phyloP scores from a whole-genome alignment of 169 alveolate genomes.

The Condylostoma magnum region DNA sequence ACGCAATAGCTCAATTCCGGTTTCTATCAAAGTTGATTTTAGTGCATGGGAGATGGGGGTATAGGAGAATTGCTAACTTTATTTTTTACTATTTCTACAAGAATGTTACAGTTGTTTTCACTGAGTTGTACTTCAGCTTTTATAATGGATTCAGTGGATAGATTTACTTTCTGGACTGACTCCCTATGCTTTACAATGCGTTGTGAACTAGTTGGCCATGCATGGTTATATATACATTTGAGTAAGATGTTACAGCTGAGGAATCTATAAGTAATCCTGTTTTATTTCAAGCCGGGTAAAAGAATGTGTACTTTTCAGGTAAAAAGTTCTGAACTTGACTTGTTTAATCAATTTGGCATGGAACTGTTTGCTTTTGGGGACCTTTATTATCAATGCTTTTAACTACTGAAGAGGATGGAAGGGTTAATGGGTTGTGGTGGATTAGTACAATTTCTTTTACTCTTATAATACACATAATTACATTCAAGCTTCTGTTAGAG shows the following conservation, averaged over 20 bases:
- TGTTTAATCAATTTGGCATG: slow-evolving; percentile 53
- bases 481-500: slow-evolving; percentile 31
- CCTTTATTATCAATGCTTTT: slow-evolving; percentile 36
- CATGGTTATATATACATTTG: slow-evolving; percentile 63
- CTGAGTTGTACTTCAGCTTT: slow-evolving; percentile 64
- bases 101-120: slow-evolving; percentile 65
- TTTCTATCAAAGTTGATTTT: slow-evolving; percentile 51
- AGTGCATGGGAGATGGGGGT: slow-evolving; percentile 70
- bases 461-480: slow-evolving; percentile 45
- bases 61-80: slow-evolving; percentile 54
- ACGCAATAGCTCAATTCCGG: slow-evolving; percentile 61
- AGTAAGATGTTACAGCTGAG: slow-evolving; percentile 54
- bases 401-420: slow-evolving; percentile 34
- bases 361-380: slow-evolving; percentile 41
- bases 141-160: slow-evolving; percentile 52
- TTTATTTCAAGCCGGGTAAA: slow-evolving; percentile 62
- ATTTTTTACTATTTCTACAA: slow-evolving; percentile 76
- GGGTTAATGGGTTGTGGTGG: slow-evolving; percentile 34
- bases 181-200: slow-evolving; percentile 69
- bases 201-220: slow-evolving; percentile 79
- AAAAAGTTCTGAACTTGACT: slow-evolving; percentile 65
- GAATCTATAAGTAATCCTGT: slow-evolving; percentile 47
- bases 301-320: slow-evolving; percentile 46
- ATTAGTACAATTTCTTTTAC: slow-evolving; percentile 40
- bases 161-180: slow-evolving; percentile 65